Evolutionary conservation across 2,329 filamentous ascomycete genomes (phyloP), one percentile per base, ranked within the genome.

Genomic region (Epichloe brachyelytri): DNA sequence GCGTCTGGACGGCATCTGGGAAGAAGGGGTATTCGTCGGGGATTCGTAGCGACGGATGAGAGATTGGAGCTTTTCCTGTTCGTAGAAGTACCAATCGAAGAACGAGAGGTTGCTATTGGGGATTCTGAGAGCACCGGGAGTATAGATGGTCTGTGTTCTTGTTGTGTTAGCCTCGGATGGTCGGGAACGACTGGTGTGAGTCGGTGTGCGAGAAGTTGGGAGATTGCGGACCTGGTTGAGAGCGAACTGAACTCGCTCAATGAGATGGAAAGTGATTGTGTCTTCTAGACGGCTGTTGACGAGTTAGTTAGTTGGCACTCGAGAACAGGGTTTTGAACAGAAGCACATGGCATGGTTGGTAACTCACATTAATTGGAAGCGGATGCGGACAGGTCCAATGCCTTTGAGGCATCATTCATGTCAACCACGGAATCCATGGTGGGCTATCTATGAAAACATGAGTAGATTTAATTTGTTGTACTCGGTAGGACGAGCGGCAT

Each of bases 1-100:
- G 87, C 51, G 77, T 74, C 61, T 88, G 80, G 40, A 96, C 74
- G 10, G 80, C 83, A 33, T 86, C 78, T 1, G 89, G 88, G 72
- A 96, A 98, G 80, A 97, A 98, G 20, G 93, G 88, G 68, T 95
- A 91, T 71, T 98, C 93, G 74, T 98, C 93, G 39, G 93, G 0
- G 88, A 88, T 67, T 98, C 84, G 75, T 89, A 98, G 65, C 93
- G 88, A 58, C 93, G 88, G 59, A 98, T 90, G 49, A 88, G 80
- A 14, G 90, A 95, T 66, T 98, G 91, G 5, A 97, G 74, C 55
- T 82, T 83, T 70, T 98, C 93, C 65, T 95, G 88, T 67, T 95
- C 86, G 58, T 77, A 78, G 30, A 97, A 82, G 65, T 95, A 85
- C 86, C 91, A 98, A 75, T 97, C 93, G 66, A 95, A 82, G 65